These are phyloP conservation scores for Colletotrichum plurivorum DNA, from an alignment of 2,329 filamentous ascomycete species.

Conservation along the genomic window DNA sequence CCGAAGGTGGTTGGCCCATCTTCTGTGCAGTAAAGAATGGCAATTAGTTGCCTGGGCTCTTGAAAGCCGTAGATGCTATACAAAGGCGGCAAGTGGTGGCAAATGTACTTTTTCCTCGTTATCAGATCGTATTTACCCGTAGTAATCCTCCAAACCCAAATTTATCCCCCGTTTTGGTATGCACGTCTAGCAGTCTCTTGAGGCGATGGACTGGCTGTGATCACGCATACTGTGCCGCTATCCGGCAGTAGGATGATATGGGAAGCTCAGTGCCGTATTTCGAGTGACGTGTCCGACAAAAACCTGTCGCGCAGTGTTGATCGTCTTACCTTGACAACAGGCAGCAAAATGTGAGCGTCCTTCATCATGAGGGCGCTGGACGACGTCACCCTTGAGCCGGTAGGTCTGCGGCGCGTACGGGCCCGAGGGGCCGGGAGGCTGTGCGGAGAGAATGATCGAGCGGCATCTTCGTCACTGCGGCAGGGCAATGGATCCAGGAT, in stretches of 20 bases:
- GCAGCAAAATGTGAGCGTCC: too few relatives aligned
- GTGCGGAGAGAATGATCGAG: background rate
- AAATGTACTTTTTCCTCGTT: constrained; percentile 9
- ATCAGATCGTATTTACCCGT: constrained; percentile 21
- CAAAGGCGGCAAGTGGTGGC: constrained; percentile 13
- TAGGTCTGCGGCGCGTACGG: constrained; percentile 7
- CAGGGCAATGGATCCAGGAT: background rate
- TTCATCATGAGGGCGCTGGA: background rate
- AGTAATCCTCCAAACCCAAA: constrained; percentile 28
- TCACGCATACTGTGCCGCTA: background rate
- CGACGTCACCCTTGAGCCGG: background rate
- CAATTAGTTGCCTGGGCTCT: background rate
- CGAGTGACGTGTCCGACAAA: background rate
- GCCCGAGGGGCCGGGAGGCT: background rate
- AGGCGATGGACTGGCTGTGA: background rate
- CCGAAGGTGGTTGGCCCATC: too few relatives aligned
- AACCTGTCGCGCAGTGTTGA: background rate
- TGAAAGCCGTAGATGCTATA: constrained; percentile 9
- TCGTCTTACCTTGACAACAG: background rate
- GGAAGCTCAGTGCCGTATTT: background rate
- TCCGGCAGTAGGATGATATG: background rate
- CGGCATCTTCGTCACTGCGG: background rate
- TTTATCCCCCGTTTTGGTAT: background rate
- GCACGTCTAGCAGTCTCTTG: too few relatives aligned
- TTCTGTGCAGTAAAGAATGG: background rate